Conservation (phyloP, 1,284 basidiomycete genomes). For the Cryptococcus wingfieldii region DNA sequence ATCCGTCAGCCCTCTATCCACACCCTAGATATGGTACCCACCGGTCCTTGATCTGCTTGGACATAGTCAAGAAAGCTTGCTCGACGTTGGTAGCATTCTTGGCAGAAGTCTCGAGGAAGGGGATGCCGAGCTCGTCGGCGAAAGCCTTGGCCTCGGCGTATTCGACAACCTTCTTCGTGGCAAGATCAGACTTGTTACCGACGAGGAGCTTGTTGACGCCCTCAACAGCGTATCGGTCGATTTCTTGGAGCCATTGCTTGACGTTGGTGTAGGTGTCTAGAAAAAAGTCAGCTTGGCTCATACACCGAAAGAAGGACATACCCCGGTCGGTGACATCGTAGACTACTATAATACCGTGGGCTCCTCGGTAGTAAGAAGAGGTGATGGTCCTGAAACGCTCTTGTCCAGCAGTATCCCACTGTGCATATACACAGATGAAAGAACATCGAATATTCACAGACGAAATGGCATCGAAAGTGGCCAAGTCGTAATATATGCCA, state of each 20-base stretch:
- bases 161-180: slow-evolving; percentile 98
- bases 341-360: slow-evolving; percentile 96
- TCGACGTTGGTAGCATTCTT: slow-evolving; percentile 99
- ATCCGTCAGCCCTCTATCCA: background rate
- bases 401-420: slow-evolving; percentile 99
- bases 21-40: slow-evolving; percentile 22
- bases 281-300: background rate
- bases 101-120: slow-evolving; percentile 98
- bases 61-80: slow-evolving; percentile 99
- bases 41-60: slow-evolving; percentile 95
- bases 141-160: slow-evolving; percentile 98
- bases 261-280: slow-evolving; percentile 95
- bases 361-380: slow-evolving; percentile 93
- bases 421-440: slow-evolving; percentile 15
- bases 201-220: slow-evolving; percentile 98
- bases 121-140: slow-evolving; percentile 88
- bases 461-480: background rate
- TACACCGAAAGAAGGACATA: slow-evolving; percentile 45
- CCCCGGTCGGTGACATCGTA: slow-evolving; percentile 99
- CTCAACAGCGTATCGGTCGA: slow-evolving; percentile 97
- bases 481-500: background rate
- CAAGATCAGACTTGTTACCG: slow-evolving; percentile 97
- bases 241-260: slow-evolving; percentile 99
- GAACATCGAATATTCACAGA: background rate
- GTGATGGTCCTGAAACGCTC: slow-evolving; percentile 97